Evolutionary conservation across 768 basidiomycete species (phyloP).

Genomic region (Omphalotus guepiniiformis): DNA sequence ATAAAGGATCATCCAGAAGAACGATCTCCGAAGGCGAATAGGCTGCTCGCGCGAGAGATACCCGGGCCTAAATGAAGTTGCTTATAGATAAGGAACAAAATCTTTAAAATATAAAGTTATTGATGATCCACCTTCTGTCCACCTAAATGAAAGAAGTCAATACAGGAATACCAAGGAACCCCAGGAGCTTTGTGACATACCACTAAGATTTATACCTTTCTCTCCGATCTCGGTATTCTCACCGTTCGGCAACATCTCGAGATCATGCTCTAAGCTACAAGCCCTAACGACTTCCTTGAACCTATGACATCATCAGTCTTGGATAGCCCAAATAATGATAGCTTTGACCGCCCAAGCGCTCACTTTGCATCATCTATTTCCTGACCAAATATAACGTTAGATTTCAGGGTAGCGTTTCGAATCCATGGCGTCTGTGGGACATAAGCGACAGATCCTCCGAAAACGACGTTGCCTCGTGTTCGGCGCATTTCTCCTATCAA

Average conservation of each 20-base stretch:
- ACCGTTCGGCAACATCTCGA: conserved; percentile 66
- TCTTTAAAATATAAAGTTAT: neutral
- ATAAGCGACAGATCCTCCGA: conserved; percentile 54
- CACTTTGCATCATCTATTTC: conserved; percentile 54
- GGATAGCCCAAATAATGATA: neutral
- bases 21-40: conserved; percentile 73
- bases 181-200: conserved; percentile 22
- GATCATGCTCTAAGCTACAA: conserved; percentile 67
- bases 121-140: conserved; percentile 12
- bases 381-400: conserved; percentile 74
- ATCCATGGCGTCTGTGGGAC: conserved; percentile 66
- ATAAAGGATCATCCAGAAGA: conserved; percentile 80
- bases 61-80: conserved; percentile 48
- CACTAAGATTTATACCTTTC: conserved; percentile 69
- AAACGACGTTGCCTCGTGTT: conserved; percentile 41
- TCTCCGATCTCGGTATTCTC: conserved; percentile 74
- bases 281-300: conserved; percentile 56
- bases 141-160: conserved; percentile 5
- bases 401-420: conserved; percentile 60
- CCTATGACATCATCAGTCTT: conserved; percentile 22
- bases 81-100: neutral
- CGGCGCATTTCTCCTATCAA: conserved; percentile 45
- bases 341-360: neutral
- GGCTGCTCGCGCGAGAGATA: conserved; percentile 72
- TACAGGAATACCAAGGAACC: neutral